These are phyloP conservation scores for Stenogyne calaminthoides DNA, from an alignment of 305 asterid species.

Conservation along the genomic window DNA sequence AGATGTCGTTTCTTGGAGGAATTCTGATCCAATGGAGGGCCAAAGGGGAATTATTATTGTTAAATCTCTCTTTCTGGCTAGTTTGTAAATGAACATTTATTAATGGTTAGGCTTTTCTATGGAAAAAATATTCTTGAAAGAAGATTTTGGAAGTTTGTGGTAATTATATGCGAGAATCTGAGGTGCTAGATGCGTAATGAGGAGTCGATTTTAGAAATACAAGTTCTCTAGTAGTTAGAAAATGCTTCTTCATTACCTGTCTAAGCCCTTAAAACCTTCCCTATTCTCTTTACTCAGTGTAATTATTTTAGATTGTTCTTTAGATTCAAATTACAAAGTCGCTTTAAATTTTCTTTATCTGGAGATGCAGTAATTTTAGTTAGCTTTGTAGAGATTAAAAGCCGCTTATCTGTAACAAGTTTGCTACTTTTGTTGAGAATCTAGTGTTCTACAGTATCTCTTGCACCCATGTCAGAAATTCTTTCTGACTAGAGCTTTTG, in stretches of 20 bases:
- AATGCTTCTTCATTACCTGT: not conserved
- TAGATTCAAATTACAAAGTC: not conserved
- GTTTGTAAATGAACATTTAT: not conserved
- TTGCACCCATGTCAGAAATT: not conserved
- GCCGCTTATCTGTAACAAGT: too few species aligned
- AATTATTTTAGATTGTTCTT: not conserved
- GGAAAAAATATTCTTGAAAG: too few species aligned
- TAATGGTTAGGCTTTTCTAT: constrained; percentile 9
- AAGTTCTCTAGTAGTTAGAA: not conserved
- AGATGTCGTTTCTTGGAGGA: not conserved
- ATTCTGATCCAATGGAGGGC: not conserved
- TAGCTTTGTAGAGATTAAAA: not conserved
- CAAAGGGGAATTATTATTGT: not conserved
- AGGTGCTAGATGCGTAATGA: not conserved
- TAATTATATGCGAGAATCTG: not conserved
- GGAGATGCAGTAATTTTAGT: not conserved
- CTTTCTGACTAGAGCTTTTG: constrained; percentile 35
- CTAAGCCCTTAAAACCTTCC: not conserved
- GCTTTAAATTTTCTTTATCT: not conserved
- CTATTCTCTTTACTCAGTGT: constrained; percentile 1
- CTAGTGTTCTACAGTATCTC: not conserved
- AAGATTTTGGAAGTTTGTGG: not conserved
- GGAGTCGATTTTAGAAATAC: not conserved
- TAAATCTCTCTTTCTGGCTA: not conserved
- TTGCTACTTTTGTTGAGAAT: not conserved